Evolutionary conservation across 1,284 basidiomycete genomes (phyloP), one percentile per base, ranked within the genome.

Genomic region (Quambalaria eucalypti): DNA sequence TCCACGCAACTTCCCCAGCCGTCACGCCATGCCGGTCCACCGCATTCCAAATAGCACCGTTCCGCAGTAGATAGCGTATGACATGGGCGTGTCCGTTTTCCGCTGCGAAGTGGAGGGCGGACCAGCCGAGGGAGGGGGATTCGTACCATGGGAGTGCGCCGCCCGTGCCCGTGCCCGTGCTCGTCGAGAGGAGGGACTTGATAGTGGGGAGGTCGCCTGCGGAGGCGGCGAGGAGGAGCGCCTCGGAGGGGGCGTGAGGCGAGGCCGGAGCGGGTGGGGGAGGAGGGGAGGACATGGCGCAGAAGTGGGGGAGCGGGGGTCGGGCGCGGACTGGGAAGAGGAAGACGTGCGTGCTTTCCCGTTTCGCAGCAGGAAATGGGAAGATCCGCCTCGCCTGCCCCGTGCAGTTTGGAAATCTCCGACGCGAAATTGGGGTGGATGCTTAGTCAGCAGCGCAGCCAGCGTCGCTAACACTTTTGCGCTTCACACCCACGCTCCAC

Each of bases 21-120:
- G 73, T 73, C 16, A 54, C 50, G 6, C 73, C 71, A 14, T 68
- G 53, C 0, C 51, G 47, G 44, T 75, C 73, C 8, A 74, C 70
- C 19, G 87, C 82, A 76, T 95, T 96, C 93, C 93, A 98, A 0
- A 91, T 74, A 0, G 90, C 91, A 2, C 93, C 91, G 52, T 83
- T 80, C n/a, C 84, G 79, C 28, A 98, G 79, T 40, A 97, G 79
- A 3, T 82, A 70, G 55, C 81, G 80, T 7, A 88, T 79, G 4
- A 91, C 77, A 8, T 81, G 79, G 2, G 80, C 75, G 62, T 87
- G 82, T 58, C 85, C 83, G 31, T 81, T 77, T 64, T 87, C 89
- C 0, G 87, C 88, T 1, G 92, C 93, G 39, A 89, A 91, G 73
- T 97, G 93, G 48, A 98, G 77, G 9, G 85, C 81, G 5, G 87